Evolutionary conservation across 176 grass and related monocot species (phyloP).

Genomic region (Thinopyrum elongatum): DNA sequence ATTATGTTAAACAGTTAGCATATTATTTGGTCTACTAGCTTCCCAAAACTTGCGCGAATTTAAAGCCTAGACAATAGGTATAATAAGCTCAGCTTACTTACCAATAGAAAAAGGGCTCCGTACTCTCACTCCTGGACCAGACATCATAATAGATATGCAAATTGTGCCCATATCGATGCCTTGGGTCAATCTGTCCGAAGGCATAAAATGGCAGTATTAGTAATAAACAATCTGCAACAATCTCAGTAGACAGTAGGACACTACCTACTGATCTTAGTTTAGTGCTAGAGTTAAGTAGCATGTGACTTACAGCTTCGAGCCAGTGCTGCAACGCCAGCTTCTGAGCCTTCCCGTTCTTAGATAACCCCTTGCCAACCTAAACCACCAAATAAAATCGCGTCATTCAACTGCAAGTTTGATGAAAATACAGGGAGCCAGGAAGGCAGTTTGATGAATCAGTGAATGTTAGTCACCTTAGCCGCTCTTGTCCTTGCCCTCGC

Average conservation of each 20-base stretch:
- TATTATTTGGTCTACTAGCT: neutral
- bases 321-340: constrained; percentile 95
- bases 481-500: constrained; percentile 76
- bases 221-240: constrained; percentile 45
- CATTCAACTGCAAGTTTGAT: constrained; percentile 33
- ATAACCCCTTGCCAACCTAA: constrained; percentile 95
- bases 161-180: constrained; percentile 96
- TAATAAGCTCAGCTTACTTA: constrained; percentile 25
- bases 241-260: constrained; percentile 31
- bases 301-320: constrained; percentile 96
- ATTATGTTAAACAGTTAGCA: constrained; percentile 4
- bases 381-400: constrained; percentile 1
- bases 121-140: constrained; percentile 76
- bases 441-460: neutral
- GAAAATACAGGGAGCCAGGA: constrained; percentile 21
- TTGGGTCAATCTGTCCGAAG: constrained; percentile 84
- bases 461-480: constrained; percentile 70
- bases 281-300: constrained; percentile 28
- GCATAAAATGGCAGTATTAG: constrained; percentile 7
- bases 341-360: constrained; percentile 81
- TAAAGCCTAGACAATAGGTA: neutral
- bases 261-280: neutral
- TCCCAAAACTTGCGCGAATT: neutral
- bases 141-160: constrained; percentile 89
- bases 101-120: constrained; percentile 97